A percentile compares a stretch with the other conserved stretches of the same genome.
These are phyloP conservation scores for Pseudoturritis turrita DNA, from an alignment of 345 rosid genomes.

Conservation along the genomic window DNA sequence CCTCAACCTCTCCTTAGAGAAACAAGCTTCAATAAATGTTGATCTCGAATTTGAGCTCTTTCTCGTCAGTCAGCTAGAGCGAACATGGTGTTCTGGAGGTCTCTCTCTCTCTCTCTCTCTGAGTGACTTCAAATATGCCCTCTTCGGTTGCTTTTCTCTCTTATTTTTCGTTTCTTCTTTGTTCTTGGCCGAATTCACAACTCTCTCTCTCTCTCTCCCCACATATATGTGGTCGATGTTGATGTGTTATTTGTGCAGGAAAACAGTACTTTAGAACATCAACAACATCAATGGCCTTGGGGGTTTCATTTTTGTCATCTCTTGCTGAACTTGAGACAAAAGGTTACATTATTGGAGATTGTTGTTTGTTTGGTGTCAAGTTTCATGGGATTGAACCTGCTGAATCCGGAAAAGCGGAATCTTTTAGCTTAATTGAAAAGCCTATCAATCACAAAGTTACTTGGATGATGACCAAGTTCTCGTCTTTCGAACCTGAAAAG, in stretches of 20 bases:
- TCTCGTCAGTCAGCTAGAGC: constrained; percentile 3
- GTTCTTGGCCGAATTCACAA: too few species aligned
- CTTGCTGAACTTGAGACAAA: not conserved
- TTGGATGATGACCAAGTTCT: constrained; percentile 21
- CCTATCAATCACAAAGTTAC: constrained; percentile 23
- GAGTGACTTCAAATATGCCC: too few species aligned
- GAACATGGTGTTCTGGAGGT: not conserved
- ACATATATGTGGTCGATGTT: not conserved
- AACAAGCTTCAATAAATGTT: not conserved
- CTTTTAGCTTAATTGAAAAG: constrained; percentile 16
- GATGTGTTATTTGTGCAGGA: not conserved
- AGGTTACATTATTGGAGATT: constrained; percentile 18
- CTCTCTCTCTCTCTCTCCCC: not conserved
- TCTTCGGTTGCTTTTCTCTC: too few species aligned
- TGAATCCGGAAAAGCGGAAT: not conserved
- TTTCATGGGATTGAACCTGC: not conserved
- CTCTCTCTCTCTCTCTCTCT: not conserved
- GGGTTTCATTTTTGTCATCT: not conserved
- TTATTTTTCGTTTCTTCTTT: too few species aligned
- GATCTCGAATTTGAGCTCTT: not conserved
- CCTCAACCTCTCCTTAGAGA: not conserved
- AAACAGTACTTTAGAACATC: not conserved
- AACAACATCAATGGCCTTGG: not conserved
- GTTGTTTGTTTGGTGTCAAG: constrained; percentile 23
- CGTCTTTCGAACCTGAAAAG: not conserved